Percentiles rank a stretch among this genome's conserved stretches.
Conservation (phyloP, 257 asterid genomes). For the Ilex asprella region DNA sequence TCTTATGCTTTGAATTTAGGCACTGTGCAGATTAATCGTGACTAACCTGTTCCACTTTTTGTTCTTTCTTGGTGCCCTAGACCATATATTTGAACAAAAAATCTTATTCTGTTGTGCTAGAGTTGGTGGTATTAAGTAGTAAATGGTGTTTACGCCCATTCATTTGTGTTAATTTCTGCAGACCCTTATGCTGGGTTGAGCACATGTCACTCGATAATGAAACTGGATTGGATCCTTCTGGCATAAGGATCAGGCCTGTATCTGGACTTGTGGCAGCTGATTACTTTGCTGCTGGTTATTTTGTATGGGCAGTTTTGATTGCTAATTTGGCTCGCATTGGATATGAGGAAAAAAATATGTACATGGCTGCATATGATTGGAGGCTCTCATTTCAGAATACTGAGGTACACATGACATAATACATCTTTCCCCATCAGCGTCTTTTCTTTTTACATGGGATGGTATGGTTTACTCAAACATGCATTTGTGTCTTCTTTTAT, state of each 20-base stretch:
- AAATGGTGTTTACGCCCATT: background rate
- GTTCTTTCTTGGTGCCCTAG: no score
- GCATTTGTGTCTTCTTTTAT: no score
- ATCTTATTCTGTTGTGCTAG: no score
- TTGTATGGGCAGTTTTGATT: slow-evolving; percentile 81
- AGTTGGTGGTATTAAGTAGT: background rate
- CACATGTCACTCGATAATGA: slow-evolving; percentile 79
- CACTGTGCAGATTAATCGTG: no score
- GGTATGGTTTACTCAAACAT: no score
- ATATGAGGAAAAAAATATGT: slow-evolving; percentile 82
- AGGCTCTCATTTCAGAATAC: slow-evolving; percentile 78
- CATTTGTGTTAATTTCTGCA: slow-evolving; percentile 22
- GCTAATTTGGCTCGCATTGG: slow-evolving; percentile 86
- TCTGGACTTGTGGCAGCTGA: slow-evolving; percentile 89
- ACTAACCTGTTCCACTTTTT: no score
- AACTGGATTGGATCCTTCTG: slow-evolving; percentile 79
- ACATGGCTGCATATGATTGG: slow-evolving; percentile 92
- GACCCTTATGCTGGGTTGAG: slow-evolving; percentile 83
- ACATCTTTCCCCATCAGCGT: background rate
- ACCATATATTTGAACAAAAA: no score
- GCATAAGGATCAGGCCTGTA: slow-evolving; percentile 70
- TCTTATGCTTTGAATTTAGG: no score
- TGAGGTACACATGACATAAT: slow-evolving; percentile 34
- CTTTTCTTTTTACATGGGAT: no score
- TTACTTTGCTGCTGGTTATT: slow-evolving; percentile 81